These are phyloP conservation scores for Elsinoe australis DNA, from an alignment of 2,329 filamentous ascomycete genomes.

Conservation along the genomic window DNA sequence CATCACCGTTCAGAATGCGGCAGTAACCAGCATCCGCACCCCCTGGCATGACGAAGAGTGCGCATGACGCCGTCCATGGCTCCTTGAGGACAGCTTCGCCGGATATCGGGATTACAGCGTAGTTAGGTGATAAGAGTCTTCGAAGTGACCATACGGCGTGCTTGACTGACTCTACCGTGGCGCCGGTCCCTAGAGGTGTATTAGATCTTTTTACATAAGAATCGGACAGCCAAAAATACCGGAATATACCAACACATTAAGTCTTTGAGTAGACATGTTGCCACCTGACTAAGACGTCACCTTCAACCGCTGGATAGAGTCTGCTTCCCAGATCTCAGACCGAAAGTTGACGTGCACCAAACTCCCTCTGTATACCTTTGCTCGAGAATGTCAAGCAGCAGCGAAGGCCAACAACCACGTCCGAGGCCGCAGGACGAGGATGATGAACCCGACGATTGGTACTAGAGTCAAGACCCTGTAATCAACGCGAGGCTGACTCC, in stretches of 20 bases:
- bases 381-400: constrained; percentile 26
- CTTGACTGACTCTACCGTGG: constrained; percentile 77
- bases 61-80: constrained; percentile 81
- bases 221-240: constrained; percentile 44
- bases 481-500: constrained; percentile 17
- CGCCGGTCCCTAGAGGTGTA: constrained; percentile 62
- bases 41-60: constrained; percentile 83
- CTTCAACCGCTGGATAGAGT: no score
- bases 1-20: constrained; percentile 74
- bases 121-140: constrained; percentile 77
- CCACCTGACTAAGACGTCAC: constrained; percentile 18
- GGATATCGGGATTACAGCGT: constrained; percentile 81
- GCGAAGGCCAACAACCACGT: constrained; percentile 24
- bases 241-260: constrained; percentile 92
- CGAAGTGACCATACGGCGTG: constrained; percentile 84
- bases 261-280: constrained; percentile 57
- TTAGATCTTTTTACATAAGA: constrained; percentile 16
- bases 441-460: constrained; percentile 96
- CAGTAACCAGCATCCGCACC: constrained; percentile 93
- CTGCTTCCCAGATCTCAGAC: no score
- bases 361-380: background rate
- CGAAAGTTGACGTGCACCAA: no score
- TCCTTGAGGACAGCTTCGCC: constrained; percentile 77
- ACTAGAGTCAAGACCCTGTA: background rate
- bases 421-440: constrained; percentile 47